Conservation (phyloP, 805 yeast genomes). For the Saccharomycopsis capsularis region DNA sequence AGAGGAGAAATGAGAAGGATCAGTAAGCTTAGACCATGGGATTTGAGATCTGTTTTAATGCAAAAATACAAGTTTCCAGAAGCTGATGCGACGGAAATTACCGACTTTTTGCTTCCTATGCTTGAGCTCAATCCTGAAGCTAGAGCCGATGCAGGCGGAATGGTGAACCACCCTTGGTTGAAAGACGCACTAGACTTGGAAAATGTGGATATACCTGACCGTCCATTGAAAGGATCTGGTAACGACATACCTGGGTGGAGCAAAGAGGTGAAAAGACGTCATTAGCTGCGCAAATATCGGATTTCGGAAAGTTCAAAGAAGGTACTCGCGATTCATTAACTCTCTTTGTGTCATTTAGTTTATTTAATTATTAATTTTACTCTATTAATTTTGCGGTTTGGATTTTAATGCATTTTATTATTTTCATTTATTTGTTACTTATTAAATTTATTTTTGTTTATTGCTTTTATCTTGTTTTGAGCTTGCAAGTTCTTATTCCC, state of each 20-base stretch:
- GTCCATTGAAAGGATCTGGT: conserved; percentile 75
- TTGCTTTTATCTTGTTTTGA: too few species aligned
- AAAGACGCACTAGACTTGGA: conserved; percentile 71
- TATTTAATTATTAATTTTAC: too few species aligned
- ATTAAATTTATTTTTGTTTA: too few species aligned
- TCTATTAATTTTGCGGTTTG: too few species aligned
- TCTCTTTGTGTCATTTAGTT: too few species aligned
- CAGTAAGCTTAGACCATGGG: conserved; percentile 83
- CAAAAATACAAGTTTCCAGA: conserved; percentile 78
- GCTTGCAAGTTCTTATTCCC: too few species aligned
- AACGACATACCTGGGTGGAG: conserved; percentile 87
- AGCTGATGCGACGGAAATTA: conserved; percentile 61
- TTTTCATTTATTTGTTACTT: too few species aligned
- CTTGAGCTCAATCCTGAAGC: conserved; percentile 65
- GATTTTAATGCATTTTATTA: too few species aligned
- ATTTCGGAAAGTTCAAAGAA: too few species aligned
- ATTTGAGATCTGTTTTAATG: conserved; percentile 65
- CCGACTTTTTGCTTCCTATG: conserved; percentile 82
- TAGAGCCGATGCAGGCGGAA: conserved; percentile 94
- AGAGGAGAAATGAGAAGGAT: conserved; percentile 72
- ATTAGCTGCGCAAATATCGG: too few species aligned
- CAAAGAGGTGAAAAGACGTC: conserved; percentile 5
- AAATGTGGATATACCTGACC: conserved; percentile 51
- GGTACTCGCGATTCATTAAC: too few species aligned
- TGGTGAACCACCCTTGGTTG: conserved; percentile 82